Percentiles rank a stretch among this genome's conserved stretches.
Conservation (phyloP, 169 alveolate species). For the Plasmodium vinckei region DNA sequence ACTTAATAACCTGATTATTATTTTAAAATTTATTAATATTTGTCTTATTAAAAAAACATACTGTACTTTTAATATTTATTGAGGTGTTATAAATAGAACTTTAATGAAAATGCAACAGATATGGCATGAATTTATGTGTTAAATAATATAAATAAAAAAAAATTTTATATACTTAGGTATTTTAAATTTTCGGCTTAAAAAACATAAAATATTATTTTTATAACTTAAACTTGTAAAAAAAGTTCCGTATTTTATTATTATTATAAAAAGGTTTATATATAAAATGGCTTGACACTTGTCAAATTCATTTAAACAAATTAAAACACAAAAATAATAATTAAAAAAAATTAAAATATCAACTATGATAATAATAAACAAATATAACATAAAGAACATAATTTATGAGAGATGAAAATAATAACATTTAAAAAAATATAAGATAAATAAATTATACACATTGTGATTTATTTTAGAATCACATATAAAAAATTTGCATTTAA, state of each 20-base stretch:
- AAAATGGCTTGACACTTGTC: slow-evolving; percentile 3
- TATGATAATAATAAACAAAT: slow-evolving; percentile 4
- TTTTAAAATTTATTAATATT: slow-evolving; percentile 6
- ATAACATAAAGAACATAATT: slow-evolving; percentile 11
- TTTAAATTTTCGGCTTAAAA: slow-evolving; percentile 11
- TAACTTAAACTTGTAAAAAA: slow-evolving; percentile 30
- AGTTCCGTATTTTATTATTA: slow-evolving; percentile 3
- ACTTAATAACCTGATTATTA: slow-evolving; percentile 22
- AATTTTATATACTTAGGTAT: background rate
- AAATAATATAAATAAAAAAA: too few species aligned
- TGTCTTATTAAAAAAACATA: slow-evolving; percentile 28
- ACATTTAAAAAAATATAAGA: background rate
- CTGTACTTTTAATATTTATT: too few species aligned
- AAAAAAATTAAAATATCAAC: background rate
- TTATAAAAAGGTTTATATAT: background rate
- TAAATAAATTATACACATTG: slow-evolving; percentile 9
- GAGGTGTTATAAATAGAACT: too few species aligned
- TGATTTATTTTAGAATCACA: slow-evolving; percentile 8
- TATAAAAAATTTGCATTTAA: slow-evolving; percentile 5
- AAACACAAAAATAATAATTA: background rate
- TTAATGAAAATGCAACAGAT: too few species aligned
- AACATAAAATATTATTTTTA: slow-evolving; percentile 21
- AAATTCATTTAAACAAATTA: slow-evolving; percentile 13
- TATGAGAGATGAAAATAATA: slow-evolving; percentile 10
- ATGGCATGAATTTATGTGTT: too few species aligned